Base-by-base conservation (phyloP, 495 filamentous ascomycete genomes). In the Rostrohypoxylon terebratum region DNA sequence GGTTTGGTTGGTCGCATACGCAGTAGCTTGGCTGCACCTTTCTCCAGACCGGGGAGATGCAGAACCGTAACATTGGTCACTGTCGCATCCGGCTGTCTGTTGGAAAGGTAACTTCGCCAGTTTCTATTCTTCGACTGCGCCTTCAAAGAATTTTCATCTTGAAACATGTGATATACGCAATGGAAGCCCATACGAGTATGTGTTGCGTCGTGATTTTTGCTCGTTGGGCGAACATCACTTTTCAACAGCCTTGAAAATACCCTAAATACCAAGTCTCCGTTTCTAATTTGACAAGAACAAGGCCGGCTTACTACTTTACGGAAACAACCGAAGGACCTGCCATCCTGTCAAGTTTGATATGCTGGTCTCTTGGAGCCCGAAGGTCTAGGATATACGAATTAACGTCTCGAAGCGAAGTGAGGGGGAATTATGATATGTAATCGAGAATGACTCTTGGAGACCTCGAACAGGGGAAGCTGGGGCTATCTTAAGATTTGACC, bases 61-160 rank as follows among this genome's bases (percentile, higher is more conserved):
- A 67, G 71, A 18, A 66, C 66, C 66, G 66, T 74, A 23, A 40
- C 65, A 70, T 67, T 44, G 34, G 66, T 67, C 71, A 74, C 71
- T 28, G 71, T 74, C 34, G 51, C 71, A 74, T 74, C 53, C 66
- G 61, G 66, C 51, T 66, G 66, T 42, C 38, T 28, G 44, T 60
- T 70, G 66, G 28, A 66, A 74, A 58, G 66, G 66, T 70, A 21
- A 59, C 62, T 67, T 60, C 34, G 21, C 31, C 45, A 18, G 42
- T 16, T 66, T 63, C 53, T 70, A 31, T 51, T 31, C 62, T 34
- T 64, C 48, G 55, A 66, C 47, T 74, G 61, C 71, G 57, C 42
- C 66, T 33, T 28, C 48, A 45, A 28, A n/a, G 44, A 67, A 63
- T 57, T 36, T 57, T 36, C 20, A n/a, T 28, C 57, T 51, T 59